A percentile compares a stretch with the other conserved stretches of the same genome.
Conservation (phyloP, 257 asterid species). For the Striga asiatica region DNA sequence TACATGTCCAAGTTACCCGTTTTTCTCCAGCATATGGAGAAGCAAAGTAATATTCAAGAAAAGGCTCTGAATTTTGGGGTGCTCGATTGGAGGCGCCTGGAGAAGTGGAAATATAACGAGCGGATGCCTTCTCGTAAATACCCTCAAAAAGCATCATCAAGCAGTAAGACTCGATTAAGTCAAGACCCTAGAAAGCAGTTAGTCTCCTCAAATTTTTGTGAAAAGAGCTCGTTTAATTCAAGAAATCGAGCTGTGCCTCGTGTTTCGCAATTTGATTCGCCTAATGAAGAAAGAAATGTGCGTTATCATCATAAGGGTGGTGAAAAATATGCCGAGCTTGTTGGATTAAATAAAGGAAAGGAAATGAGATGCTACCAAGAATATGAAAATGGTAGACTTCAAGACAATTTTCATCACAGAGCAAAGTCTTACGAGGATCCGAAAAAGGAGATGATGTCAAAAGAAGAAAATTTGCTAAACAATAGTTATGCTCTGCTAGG, state of each 20-base stretch:
- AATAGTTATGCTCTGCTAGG: constrained; percentile 13
- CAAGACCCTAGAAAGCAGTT: neutral
- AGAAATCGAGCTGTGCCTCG: too few relatives aligned
- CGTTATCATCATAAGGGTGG: constrained; percentile 13
- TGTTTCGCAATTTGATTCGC: constrained; percentile 21
- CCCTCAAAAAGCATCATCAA: constrained; percentile 34
- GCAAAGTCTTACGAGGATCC: constrained; percentile 22
- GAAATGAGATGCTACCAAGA: constrained; percentile 23
- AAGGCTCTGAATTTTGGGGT: constrained; percentile 91
- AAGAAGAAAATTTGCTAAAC: constrained; percentile 20
- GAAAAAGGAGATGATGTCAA: constrained; percentile 20
- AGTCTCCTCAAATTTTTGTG: too few relatives aligned
- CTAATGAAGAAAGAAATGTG: constrained; percentile 14
- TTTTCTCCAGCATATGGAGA: constrained; percentile 64
- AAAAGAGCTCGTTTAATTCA: too few relatives aligned
- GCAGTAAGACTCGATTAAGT: too few relatives aligned
- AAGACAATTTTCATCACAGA: constrained; percentile 21
- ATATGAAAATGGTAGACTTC: too few relatives aligned
- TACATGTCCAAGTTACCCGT: constrained; percentile 88
- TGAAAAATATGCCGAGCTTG: constrained; percentile 17
- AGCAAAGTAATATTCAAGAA: constrained; percentile 50
- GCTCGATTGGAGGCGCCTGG: constrained; percentile 82
- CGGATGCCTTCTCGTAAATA: constrained; percentile 50
- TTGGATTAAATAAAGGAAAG: constrained; percentile 27
- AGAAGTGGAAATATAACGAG: constrained; percentile 75